Base-by-base conservation (phyloP, 805 yeast genomes). In the Lachancea kluyveri region DNA sequence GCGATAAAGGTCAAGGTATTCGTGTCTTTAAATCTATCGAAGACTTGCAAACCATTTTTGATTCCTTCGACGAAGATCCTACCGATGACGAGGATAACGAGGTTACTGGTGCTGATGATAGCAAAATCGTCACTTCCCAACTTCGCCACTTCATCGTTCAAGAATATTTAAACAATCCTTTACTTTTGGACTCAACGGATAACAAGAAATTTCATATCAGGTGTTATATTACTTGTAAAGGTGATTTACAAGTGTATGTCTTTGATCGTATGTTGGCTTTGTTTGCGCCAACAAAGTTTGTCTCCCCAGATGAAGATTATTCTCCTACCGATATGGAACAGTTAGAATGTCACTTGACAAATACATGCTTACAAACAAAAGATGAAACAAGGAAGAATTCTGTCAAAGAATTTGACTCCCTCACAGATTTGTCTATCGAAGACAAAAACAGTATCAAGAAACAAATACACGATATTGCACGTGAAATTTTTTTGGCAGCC, bases 1-100 rank as follows among this genome's bases (percentile, higher is more conserved):
- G 94, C 49, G 98, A 92, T 52, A 79, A 90, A 52, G 98, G 95
- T 8, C 96, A 92, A 54, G 98, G 98, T 0, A 90, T 92, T 30
- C 64, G 95, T 23, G 59, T 92, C 0, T 92, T 92, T 62, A 68
- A 68, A 33, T 77, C 87, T 0, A 66, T 85, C 21, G 84, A 77
- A 6, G 92, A 87, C 47, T 63, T 92, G 30, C 96, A 88, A 55
- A 69, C 59, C 3, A 78, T 90, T 4, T 90, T 92, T 55, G 83
- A 92, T 46, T 75, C 80, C 3, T 87, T 86, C 55, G 96, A 88
- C 45, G 90, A 78, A 41, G 80, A 67, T n/a, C 72, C 62, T 3
- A 72, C 70, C 1, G 77, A 70, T 19, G 84, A 73, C 27, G 84
- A 73, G 11, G 78, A 68, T 2, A 79, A 70, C 16, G 73, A 64